Conservation (phyloP, 2,329 filamentous ascomycete species). For the Penicillium nordicum region DNA sequence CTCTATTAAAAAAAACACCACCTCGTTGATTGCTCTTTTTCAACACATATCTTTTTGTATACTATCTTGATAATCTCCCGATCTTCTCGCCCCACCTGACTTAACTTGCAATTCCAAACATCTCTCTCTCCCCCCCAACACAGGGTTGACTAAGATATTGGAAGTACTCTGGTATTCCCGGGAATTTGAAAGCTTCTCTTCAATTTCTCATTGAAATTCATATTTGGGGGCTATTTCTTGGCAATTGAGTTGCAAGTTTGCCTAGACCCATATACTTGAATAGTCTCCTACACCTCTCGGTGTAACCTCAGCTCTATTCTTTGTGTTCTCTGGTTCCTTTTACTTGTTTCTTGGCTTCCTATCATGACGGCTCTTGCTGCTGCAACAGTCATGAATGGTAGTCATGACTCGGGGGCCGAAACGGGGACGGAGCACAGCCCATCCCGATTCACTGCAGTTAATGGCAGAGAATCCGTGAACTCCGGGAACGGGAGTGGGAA, state of each 20-base stretch:
- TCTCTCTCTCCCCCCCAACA: neutral
- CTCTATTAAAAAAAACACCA: neutral
- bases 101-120: conserved; percentile 1
- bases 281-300: neutral
- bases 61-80: conserved; percentile 7
- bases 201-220: neutral
- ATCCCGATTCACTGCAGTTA: conserved; percentile 47
- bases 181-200: neutral
- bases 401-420: conserved; percentile 34
- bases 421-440: conserved; percentile 42
- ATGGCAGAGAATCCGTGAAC: conserved; percentile 37
- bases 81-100: conserved; percentile 6
- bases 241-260: neutral
- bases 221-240: neutral
- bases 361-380: conserved; percentile 38
- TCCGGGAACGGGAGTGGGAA: conserved; percentile 1
- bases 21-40: neutral
- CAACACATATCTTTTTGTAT: neutral
- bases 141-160: neutral
- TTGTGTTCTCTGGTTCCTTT: conserved; percentile 1
- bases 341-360: neutral
- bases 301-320: neutral
- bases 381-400: conserved; percentile 30
- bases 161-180: neutral
- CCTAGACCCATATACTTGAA: neutral